These are phyloP conservation scores for Gilbertella persicaria DNA, from an alignment of 371 early-diverging fungal genomes.

Conservation along the genomic window DNA sequence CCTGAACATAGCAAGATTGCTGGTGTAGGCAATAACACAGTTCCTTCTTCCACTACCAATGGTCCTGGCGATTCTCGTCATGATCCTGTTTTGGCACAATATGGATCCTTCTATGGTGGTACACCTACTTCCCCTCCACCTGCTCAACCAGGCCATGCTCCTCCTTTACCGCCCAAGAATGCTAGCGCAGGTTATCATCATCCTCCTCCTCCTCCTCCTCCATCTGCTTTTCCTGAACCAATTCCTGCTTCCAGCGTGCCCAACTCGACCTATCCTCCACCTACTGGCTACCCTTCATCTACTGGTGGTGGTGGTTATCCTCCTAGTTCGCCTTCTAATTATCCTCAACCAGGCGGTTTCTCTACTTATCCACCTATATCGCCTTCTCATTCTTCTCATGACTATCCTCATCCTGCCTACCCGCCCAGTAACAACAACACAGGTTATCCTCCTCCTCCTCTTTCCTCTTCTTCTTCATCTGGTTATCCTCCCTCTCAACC, in stretches of 20 bases:
- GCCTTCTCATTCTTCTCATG: not conserved
- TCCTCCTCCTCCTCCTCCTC: conserved; percentile 17
- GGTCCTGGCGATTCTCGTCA: conserved; percentile 15
- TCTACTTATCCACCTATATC: conserved; percentile 13
- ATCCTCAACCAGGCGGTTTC: conserved; percentile 4
- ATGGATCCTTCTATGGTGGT: conserved; percentile 30
- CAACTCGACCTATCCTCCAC: conserved; percentile 12
- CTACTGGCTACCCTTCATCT: conserved; percentile 8
- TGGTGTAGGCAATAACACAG: conserved; percentile 34
- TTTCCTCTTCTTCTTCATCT: too few species aligned
- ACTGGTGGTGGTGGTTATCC: conserved; percentile 9
- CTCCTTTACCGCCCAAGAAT: conserved; percentile 1
- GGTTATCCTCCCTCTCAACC: conserved; percentile 15
- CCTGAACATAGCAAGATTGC: conserved; percentile 46
- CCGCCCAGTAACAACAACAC: not conserved
- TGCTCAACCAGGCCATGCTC: conserved; percentile 14
- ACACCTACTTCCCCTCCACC: conserved; percentile 11
- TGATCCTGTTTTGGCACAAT: conserved; percentile 22
- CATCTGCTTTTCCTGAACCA: conserved; percentile 5
- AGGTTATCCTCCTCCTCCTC: not conserved
- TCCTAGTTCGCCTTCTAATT: not conserved
- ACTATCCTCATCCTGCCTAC: not conserved
- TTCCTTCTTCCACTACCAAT: conserved; percentile 15
- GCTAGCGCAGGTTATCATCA: too few species aligned
- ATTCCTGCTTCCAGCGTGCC: conserved; percentile 8